These are phyloP conservation scores for Ottelia alismoides DNA, from an alignment of 106 monocot species.

Conservation along the genomic window DNA sequence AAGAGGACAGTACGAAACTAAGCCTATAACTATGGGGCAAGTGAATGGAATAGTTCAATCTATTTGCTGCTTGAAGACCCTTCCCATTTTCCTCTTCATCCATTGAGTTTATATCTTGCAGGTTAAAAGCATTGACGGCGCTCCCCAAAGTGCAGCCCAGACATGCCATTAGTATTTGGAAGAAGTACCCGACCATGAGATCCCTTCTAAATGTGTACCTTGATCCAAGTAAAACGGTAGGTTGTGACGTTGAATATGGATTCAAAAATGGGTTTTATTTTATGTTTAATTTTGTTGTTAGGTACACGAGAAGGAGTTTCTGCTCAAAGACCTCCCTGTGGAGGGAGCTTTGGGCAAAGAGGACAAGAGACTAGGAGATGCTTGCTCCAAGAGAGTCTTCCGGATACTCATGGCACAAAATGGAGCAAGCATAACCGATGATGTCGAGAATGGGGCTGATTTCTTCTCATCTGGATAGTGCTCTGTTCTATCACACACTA, in stretches of 20 bases:
- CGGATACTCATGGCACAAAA: constrained; percentile 68
- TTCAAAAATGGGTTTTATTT: too few species aligned
- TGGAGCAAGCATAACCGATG: constrained; percentile 49
- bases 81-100: background rate
- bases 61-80: background rate
- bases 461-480: constrained; percentile 21
- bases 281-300: too few species aligned
- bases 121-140: constrained; percentile 80
- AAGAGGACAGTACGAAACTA: too few species aligned
- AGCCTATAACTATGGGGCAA: too few species aligned
- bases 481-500: too few species aligned
- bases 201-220: constrained; percentile 64
- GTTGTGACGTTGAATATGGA: too few species aligned
- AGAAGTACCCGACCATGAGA: constrained; percentile 81
- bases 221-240: constrained; percentile 58
- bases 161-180: constrained; percentile 70
- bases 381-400: constrained; percentile 63
- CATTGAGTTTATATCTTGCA: constrained; percentile 11
- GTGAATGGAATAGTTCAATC: too few species aligned
- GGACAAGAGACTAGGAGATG: constrained; percentile 54
- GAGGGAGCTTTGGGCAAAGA: constrained; percentile 43
- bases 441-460: constrained; percentile 63
- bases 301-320: constrained; percentile 73
- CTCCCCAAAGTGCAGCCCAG: constrained; percentile 89
- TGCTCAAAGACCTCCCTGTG: constrained; percentile 54